phyloP scores from a whole-genome alignment of 73 alveolate species.

The Strombidium stylifer region DNA sequence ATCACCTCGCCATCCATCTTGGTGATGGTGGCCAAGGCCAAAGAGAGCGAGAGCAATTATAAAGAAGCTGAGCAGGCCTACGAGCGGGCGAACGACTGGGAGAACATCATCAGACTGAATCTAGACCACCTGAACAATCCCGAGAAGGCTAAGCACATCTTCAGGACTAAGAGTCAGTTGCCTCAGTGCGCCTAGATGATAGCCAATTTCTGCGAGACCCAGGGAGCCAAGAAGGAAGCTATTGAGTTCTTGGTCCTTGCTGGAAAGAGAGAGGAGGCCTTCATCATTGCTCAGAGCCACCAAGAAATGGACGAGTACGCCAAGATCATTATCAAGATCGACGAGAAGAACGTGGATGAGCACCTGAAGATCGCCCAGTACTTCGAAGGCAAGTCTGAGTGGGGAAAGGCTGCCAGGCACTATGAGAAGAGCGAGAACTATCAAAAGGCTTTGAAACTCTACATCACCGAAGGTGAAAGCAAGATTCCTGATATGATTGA shows the following conservation, averaged over 20 bases:
- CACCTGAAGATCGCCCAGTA: slow-evolving; percentile 89
- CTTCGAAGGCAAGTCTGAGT: slow-evolving; percentile 88
- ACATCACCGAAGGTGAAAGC: slow-evolving; percentile 89
- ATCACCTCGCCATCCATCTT: slow-evolving; percentile 95
- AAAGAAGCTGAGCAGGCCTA: slow-evolving; percentile 97
- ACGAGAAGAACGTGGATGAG: slow-evolving; percentile 90
- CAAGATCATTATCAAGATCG: slow-evolving; percentile 79
- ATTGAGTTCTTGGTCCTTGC: slow-evolving; percentile 95
- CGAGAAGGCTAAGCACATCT: slow-evolving; percentile 89
- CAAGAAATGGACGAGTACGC: slow-evolving; percentile 96
- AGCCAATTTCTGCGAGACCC: slow-evolving; percentile 90
- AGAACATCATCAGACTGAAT: slow-evolving; percentile 92
- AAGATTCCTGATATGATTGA: slow-evolving; percentile 93
- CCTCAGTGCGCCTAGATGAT: slow-evolving; percentile 90
- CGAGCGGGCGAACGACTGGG: slow-evolving; percentile 96
- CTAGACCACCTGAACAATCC: slow-evolving; percentile 90
- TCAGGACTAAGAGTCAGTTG: slow-evolving; percentile 88
- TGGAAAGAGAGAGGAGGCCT: slow-evolving; percentile 96
- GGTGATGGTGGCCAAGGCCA: slow-evolving; percentile 97
- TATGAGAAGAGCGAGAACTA: slow-evolving; percentile 93
- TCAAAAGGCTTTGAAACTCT: slow-evolving; percentile 90
- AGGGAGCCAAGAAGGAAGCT: slow-evolving; percentile 92
- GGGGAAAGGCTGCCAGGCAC: slow-evolving; percentile 96
- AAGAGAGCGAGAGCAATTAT: slow-evolving; percentile 91
- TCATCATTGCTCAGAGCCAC: slow-evolving; percentile 88